Conservation (phyloP, 208 protist genomes). For the Jaenimonas drosophilae region DNA sequence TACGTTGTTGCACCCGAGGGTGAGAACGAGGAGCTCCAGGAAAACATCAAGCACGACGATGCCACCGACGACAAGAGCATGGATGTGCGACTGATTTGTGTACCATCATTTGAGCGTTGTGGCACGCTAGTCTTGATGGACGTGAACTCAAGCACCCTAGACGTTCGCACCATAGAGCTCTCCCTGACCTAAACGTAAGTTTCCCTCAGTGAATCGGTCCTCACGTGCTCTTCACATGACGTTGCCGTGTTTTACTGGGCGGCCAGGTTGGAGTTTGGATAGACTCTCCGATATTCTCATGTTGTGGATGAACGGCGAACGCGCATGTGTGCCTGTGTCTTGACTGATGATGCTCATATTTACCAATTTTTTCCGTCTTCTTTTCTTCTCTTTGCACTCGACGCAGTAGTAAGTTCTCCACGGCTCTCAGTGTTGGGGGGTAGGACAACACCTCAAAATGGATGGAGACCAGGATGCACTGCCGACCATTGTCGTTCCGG, state of each 20-base stretch:
- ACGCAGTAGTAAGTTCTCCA: background rate
- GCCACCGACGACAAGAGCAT: too few relatives aligned
- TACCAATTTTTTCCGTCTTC: background rate
- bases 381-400: background rate
- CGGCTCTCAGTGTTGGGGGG: background rate
- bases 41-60: background rate
- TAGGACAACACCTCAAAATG: background rate
- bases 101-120: constrained; percentile 57
- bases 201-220: too few relatives aligned
- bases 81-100: constrained; percentile 63
- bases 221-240: too few relatives aligned
- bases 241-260: too few relatives aligned
- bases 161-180: constrained; percentile 13
- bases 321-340: too few relatives aligned
- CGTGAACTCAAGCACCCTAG: constrained; percentile 56
- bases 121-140: constrained; percentile 69
- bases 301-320: too few relatives aligned
- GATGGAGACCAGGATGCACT: constrained; percentile 14
- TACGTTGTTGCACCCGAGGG: background rate
- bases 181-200: background rate
- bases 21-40: constrained; percentile 10
- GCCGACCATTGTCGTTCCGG: constrained; percentile 67
- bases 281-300: too few relatives aligned
- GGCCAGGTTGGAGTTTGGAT: too few relatives aligned
- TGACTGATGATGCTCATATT: too few relatives aligned